phyloP scores from a whole-genome alignment of 768 basidiomycete species.

The Amanita fuliginea region DNA sequence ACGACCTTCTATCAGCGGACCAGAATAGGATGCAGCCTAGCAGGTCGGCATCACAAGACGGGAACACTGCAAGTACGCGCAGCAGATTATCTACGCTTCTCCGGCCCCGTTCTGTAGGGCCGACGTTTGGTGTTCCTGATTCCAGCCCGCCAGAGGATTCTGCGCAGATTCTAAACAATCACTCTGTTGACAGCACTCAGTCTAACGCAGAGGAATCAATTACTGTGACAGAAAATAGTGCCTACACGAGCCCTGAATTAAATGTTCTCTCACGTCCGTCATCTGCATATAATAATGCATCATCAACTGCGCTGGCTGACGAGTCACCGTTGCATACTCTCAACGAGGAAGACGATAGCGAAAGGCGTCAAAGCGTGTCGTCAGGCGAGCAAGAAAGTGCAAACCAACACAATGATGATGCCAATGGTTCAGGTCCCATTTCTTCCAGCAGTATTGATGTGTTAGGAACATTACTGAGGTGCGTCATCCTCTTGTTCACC shows the following conservation, averaged over 20 bases:
- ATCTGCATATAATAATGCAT: neutral
- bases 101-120: conserved; percentile 21
- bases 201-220: neutral
- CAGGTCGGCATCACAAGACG: conserved; percentile 19
- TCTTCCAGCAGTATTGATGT: conserved; percentile 76
- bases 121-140: neutral
- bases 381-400: conserved; percentile 2
- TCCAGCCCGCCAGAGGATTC: neutral
- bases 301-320: neutral
- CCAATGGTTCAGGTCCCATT: conserved; percentile 21
- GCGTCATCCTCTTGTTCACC: conserved; percentile 13
- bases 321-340: neutral
- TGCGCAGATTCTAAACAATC: neutral
- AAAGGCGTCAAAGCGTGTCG: conserved; percentile 5
- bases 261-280: neutral
- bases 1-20: conserved; percentile 1
- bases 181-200: neutral
- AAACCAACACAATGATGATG: conserved; percentile 8
- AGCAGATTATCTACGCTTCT: conserved; percentile 23
- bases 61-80: conserved; percentile 15
- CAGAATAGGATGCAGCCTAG: conserved; percentile 13
- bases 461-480: conserved; percentile 76
- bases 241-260: neutral
- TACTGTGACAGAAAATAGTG: neutral
- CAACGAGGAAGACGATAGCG: neutral